Percentiles rank a stretch among this genome's conserved stretches.
Conservation (phyloP, 2,329 filamentous ascomycete species). For the Thelonectria olida region DNA sequence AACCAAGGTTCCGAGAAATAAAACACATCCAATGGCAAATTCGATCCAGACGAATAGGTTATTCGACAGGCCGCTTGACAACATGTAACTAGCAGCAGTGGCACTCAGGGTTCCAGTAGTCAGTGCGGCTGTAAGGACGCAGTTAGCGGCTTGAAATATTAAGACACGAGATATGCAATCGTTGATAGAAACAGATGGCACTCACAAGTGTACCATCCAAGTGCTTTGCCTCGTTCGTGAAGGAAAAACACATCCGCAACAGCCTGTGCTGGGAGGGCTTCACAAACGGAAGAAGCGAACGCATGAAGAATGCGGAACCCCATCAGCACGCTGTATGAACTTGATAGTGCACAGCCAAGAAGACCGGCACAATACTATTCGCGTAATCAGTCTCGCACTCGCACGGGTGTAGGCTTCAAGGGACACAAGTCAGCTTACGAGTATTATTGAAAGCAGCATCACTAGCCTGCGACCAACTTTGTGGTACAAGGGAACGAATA, state of each 20-base stretch:
- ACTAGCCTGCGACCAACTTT: background rate
- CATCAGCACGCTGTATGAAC: background rate
- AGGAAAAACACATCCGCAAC: slow-evolving; percentile 1
- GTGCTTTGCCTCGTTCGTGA: background rate
- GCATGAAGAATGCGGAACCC: background rate
- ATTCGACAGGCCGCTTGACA: background rate
- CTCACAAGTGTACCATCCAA: slow-evolving; percentile 2
- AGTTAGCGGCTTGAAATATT: no score
- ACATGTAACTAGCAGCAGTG: background rate
- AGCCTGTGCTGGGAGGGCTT: background rate
- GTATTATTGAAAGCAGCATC: background rate
- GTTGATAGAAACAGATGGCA: background rate
- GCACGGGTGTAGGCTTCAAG: background rate
- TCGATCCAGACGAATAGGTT: background rate
- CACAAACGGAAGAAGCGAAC: slow-evolving; percentile 1
- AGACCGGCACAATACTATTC: background rate
- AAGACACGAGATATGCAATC: background rate
- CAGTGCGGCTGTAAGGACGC: background rate
- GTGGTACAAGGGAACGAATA: background rate
- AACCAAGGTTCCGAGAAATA: background rate
- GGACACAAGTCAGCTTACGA: background rate
- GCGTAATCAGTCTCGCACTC: background rate
- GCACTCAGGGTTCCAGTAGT: background rate
- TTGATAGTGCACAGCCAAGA: background rate
- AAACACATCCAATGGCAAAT: background rate